A percentile compares a stretch with the other conserved stretches of the same genome.
Evolutionary conservation across 2,329 filamentous ascomycete genomes (phyloP).

Genomic region (Dendryphion nanum): DNA sequence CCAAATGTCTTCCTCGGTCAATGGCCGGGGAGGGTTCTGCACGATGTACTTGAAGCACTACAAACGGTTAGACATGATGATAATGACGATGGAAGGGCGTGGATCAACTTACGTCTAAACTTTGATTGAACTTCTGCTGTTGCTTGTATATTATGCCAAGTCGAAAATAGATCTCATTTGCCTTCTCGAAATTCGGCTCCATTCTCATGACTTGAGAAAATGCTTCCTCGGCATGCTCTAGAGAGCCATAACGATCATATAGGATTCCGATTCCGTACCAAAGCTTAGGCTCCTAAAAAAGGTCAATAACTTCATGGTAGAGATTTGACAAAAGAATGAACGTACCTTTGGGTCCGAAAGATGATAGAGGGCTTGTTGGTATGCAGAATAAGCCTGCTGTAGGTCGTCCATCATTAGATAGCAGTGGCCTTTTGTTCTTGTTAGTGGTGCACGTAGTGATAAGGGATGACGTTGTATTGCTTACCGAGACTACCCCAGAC

Average conservation of each 20-base stretch:
- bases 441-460: no score
- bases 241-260: conserved; percentile 92
- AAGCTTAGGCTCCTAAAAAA: conserved; percentile 78
- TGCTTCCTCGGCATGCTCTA: conserved; percentile 96
- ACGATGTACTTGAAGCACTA: conserved; percentile 99
- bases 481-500: conserved; percentile 93
- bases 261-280: conserved; percentile 99
- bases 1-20: conserved; percentile 98
- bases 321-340: neutral
- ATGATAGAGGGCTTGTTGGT: conserved; percentile 93
- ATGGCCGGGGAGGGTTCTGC: conserved; percentile 80
- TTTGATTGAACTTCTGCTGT: conserved; percentile 88
- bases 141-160: conserved; percentile 99
- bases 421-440: conserved; percentile 76
- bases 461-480: no score
- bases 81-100: neutral
- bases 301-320: neutral
- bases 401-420: conserved; percentile 98
- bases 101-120: conserved; percentile 70
- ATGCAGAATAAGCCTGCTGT: conserved; percentile 94
- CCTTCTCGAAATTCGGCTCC: conserved; percentile 96
- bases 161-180: conserved; percentile 97
- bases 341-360: conserved; percentile 85
- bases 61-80: conserved; percentile 13
- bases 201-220: conserved; percentile 99